Conservation (phyloP, 768 basidiomycete species). For the Terana coerulea region DNA sequence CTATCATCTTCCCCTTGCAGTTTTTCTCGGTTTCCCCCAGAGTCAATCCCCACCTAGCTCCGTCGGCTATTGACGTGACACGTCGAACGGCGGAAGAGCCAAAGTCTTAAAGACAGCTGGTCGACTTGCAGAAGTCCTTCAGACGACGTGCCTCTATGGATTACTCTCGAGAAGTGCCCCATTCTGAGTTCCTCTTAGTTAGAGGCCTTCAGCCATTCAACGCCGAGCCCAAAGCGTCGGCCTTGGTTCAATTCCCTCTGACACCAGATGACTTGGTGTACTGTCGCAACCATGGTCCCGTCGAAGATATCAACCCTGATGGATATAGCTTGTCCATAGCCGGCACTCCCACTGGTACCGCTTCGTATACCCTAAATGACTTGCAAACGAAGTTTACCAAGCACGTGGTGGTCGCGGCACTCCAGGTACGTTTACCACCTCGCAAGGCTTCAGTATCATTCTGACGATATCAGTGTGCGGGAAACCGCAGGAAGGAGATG, state of each 20-base stretch:
- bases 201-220: slow-evolving; percentile 56
- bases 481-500: slow-evolving; percentile 26
- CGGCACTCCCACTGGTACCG: slow-evolving; percentile 31
- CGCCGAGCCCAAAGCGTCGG: slow-evolving; percentile 57
- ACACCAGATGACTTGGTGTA: slow-evolving; percentile 68
- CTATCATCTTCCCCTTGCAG: too few species aligned
- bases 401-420: slow-evolving; percentile 28
- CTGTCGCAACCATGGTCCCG: slow-evolving; percentile 68
- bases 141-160: too few species aligned
- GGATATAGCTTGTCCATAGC: slow-evolving; percentile 39
- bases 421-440: slow-evolving; percentile 25
- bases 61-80: too few species aligned
- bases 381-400: slow-evolving; percentile 39
- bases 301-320: slow-evolving; percentile 46
- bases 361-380: slow-evolving; percentile 33
- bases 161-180: slow-evolving; percentile 38
- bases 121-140: too few species aligned
- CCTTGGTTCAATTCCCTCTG: slow-evolving; percentile 52
- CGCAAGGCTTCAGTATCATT: too few species aligned
- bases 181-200: slow-evolving; percentile 43
- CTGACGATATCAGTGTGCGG: slow-evolving; percentile 21
- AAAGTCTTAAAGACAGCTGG: too few species aligned
- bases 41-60: too few species aligned
- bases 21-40: too few species aligned
- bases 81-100: too few species aligned